phyloP scores from a whole-genome alignment of 1,139 yeast genomes.

The Geotrichum histeridarum region DNA sequence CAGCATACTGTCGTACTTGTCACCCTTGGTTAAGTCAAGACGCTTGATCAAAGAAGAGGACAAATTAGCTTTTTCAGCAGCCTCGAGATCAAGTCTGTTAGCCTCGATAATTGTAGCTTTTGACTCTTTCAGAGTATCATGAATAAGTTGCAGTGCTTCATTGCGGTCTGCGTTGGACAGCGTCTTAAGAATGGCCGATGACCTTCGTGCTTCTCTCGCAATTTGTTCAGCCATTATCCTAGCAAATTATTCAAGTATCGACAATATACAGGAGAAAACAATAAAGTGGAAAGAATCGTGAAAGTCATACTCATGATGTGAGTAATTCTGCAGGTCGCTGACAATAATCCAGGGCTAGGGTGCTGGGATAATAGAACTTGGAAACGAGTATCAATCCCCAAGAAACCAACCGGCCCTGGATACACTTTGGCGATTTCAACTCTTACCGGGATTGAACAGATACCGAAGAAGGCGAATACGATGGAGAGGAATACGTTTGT shows the following conservation, averaged over 20 bases:
- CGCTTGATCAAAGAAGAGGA: constrained; percentile 72
- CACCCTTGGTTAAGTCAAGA: constrained; percentile 72
- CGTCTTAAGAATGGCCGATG: constrained; percentile 77
- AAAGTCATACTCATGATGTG: background rate
- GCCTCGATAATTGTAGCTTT: constrained; percentile 65
- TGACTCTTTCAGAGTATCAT: constrained; percentile 55
- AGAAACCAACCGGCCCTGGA: no score
- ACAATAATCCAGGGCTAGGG: background rate
- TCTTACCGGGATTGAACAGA: background rate
- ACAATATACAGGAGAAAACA: background rate
- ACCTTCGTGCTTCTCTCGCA: constrained; percentile 70
- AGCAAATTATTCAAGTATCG: background rate
- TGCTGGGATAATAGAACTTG: background rate
- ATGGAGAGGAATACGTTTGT: background rate
- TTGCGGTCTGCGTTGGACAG: constrained; percentile 69
- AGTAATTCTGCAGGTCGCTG: background rate
- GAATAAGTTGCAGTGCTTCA: constrained; percentile 62
- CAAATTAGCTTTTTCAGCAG: constrained; percentile 56
- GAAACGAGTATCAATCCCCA: no score
- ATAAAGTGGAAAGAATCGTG: background rate
- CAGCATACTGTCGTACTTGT: constrained; percentile 87
- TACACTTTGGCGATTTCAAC: background rate
- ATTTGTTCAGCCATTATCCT: constrained; percentile 56
- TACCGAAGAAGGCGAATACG: background rate
- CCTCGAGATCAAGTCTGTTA: constrained; percentile 66